Evolutionary conservation across 768 basidiomycete species (phyloP), one percentile per base, ranked within the genome.

Genomic region (Hemileccinum rubropunctum): DNA sequence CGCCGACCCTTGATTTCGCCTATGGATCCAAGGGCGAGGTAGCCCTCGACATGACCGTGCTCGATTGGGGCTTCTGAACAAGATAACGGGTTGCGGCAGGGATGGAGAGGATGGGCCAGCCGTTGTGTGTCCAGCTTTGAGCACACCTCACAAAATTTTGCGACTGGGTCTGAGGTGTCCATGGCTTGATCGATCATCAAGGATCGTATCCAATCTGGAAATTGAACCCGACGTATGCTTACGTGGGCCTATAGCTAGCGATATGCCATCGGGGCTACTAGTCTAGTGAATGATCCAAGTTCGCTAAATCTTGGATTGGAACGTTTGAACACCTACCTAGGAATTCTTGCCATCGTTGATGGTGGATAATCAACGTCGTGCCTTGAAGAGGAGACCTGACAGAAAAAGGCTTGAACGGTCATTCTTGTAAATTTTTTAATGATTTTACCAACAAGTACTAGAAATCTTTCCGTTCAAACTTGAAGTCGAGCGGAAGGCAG

Each of bases 1-100:
- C 57, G 48, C 23, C 58, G 49, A 9, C 20, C 1, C 34, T 51
- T 61, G 55, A 61, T 54, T 32, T 48, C 51, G 38, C 42, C 43
- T 20, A 58, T 7, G 11, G 49, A 49, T 21, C 59, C 59, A 10
- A 58, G 59, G 26, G 21, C 0, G n/a, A 36, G 2, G 21, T 33
- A 23, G 1, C n/a, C 4, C 9, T 12, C 28, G 9, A 30, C 18
- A 12, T 26, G 8, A 14, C 6, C 9, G n/a, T 1, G 18, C 14
- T 37, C 12, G 21, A 23, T n/a, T 13, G 52, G 57, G 9, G 48
- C 23, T 6, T 15, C 12, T 4, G 36, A 55, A 32, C 57, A 58
- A 1, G 46, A 43, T 1, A 34, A 9, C 0, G 27, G 39, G 1
- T 51, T 8, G 17, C 33, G 21, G 34, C 55, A 56, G 1, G 43